These are phyloP conservation scores for Apostasia ramifera DNA, from an alignment of 106 monocot genomes.

Conservation along the genomic window DNA sequence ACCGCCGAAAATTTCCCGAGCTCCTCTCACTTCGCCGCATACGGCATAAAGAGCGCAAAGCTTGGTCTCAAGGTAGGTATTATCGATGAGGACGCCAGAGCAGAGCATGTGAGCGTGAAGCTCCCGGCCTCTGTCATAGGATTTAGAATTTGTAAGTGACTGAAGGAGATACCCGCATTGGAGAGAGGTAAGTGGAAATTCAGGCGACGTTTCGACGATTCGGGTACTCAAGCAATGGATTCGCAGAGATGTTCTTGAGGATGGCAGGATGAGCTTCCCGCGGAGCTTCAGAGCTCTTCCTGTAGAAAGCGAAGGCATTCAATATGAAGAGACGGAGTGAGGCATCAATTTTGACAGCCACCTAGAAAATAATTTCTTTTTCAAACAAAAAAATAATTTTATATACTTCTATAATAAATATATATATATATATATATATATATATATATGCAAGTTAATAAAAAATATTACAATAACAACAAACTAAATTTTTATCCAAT, in stretches of 20 bases:
- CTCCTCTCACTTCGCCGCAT: slow-evolving; percentile 20
- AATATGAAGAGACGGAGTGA: not conserved
- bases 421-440: no score
- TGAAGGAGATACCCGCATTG: slow-evolving; percentile 45
- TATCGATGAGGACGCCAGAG: slow-evolving; percentile 38
- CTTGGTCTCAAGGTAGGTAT: slow-evolving; percentile 50
- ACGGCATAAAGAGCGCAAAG: slow-evolving; percentile 39
- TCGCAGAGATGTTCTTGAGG: not conserved
- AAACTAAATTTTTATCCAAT: no score
- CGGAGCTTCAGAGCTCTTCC: not conserved
- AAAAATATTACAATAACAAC: no score
- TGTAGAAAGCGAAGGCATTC: not conserved
- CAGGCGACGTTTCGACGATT: not conserved
- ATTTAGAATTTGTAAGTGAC: slow-evolving; percentile 31
- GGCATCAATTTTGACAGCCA: no score
- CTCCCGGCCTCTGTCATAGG: slow-evolving; percentile 10
- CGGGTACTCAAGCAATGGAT: not conserved
- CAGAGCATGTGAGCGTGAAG: slow-evolving; percentile 38
- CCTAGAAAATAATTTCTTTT: no score
- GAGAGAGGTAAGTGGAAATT: slow-evolving; percentile 27
- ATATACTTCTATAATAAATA: no score
- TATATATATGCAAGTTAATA: no score
- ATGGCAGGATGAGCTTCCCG: not conserved
- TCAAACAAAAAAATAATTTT: no score
- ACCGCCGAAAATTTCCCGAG: slow-evolving; percentile 25